Evolutionary conservation across 805 yeast species (phyloP), one percentile per base, ranked within the genome.

Genomic region (Blastobotrys attinorum): DNA sequence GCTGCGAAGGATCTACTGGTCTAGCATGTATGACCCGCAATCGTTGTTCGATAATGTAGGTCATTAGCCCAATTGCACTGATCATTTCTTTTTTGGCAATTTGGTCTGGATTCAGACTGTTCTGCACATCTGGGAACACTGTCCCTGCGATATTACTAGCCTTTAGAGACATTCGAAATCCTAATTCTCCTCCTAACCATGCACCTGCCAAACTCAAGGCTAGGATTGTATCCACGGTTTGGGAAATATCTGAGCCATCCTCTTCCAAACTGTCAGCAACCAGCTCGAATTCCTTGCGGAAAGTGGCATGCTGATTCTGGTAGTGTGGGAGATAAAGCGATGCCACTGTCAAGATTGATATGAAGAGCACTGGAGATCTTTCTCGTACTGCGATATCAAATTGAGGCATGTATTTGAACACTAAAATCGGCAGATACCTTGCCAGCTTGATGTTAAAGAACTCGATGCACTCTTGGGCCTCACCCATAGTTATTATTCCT

Each of bases 151-250:
- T 25, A 10, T 47, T 47, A 35, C 49, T 47, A 11, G 55, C 53
- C 21, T 40, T 41, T 10, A 47, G 38, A 21, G 47, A 41, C 41
- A 42, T 34, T 3, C 45, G 35, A 43, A 51, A 51, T n/a, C 55
- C 55, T 29, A 50, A 40, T 37, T 51, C 55, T 4, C 47, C 51
- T 4, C 55, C 55, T 3, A 51, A 41, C 53, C 51, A 51, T 3
- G 55, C 55, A 7, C 51, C 53, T 3, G 52, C 51, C 16, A 49
- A 39, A 18, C 38, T 27, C 3, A 51, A 42, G 6, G 48, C 55
- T 25, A 51, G 22, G 1, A 48, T 37, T 11, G 47, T 44, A 15
- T 47, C 40, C 6, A 41, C 22, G 7, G 29, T 21, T 11, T 25
- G 10, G 7, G 29, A 7, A 8, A 11, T 7, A 25, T 25, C 29